These are phyloP conservation scores for Venturia effusa DNA, from an alignment of 2,329 filamentous ascomycete species.

Conservation along the genomic window DNA sequence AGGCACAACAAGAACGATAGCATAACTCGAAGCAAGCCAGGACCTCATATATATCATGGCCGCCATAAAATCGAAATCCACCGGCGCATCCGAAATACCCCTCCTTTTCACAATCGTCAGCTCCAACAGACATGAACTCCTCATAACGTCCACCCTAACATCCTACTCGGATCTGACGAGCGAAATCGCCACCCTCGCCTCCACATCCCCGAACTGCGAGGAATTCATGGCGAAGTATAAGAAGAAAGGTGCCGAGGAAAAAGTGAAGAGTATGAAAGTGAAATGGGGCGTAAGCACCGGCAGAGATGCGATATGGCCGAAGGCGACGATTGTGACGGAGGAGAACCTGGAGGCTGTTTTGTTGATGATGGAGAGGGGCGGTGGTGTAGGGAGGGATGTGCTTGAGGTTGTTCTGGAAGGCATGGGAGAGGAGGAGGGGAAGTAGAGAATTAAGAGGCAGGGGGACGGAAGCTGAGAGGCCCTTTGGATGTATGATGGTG, in stretches of 20 bases:
- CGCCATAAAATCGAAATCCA: neutral
- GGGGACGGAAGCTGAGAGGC: too few relatives aligned
- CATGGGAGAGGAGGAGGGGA: neutral
- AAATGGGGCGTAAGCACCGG: constrained; percentile 21
- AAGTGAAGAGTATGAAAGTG: constrained; percentile 22
- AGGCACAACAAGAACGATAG: neutral
- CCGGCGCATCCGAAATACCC: constrained; percentile 13
- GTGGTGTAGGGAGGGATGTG: constrained; percentile 23
- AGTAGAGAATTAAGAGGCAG: neutral
- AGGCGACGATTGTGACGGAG: constrained; percentile 23
- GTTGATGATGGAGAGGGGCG: constrained; percentile 18
- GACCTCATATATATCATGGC: neutral
- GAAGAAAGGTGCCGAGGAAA: constrained; percentile 17
- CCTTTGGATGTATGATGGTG: too few relatives aligned
- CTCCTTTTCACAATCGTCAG: constrained; percentile 26
- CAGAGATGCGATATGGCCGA: constrained; percentile 22
- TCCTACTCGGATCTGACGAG: constrained; percentile 12
- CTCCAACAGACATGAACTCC: constrained; percentile 23
- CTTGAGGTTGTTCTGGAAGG: constrained; percentile 22
- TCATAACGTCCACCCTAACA: constrained; percentile 13
- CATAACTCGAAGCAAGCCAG: neutral
- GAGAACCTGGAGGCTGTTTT: constrained; percentile 23
- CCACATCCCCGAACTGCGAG: constrained; percentile 22
- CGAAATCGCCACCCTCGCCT: constrained; percentile 10
- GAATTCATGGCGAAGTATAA: constrained; percentile 27